These are phyloP conservation scores for Yamadazyma conglobata DNA, from an alignment of 1,139 yeast genomes.

Conservation along the genomic window DNA sequence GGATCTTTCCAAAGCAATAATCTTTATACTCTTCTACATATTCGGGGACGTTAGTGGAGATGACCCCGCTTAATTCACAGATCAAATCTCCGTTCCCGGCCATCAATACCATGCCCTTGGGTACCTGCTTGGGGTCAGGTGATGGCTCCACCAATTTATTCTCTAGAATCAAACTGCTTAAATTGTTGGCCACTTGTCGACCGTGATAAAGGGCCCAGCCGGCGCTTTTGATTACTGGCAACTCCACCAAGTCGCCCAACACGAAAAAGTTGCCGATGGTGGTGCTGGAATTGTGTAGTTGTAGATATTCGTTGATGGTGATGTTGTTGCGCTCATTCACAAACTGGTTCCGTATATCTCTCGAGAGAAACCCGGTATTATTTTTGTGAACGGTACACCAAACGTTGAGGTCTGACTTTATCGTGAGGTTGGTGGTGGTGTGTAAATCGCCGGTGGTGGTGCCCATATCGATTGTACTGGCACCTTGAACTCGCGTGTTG, in stretches of 20 bases:
- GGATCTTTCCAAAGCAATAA: slow-evolving; percentile 25
- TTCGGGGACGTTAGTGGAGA: slow-evolving; percentile 32
- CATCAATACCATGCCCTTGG: slow-evolving; percentile 43
- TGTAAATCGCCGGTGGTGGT: slow-evolving; percentile 24
- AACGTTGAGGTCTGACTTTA: slow-evolving; percentile 33
- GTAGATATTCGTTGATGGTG: slow-evolving; percentile 36
- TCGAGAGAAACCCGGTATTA: slow-evolving; percentile 29
- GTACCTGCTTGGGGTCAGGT: slow-evolving; percentile 33
- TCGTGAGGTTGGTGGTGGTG: slow-evolving; percentile 26
- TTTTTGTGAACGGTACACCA: slow-evolving; percentile 47
- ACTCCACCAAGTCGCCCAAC: slow-evolving; percentile 40
- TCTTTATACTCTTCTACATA: slow-evolving; percentile 41
- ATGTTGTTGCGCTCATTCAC: slow-evolving; percentile 28
- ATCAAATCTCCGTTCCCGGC: slow-evolving; percentile 42
- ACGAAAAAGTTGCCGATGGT: slow-evolving; percentile 29
- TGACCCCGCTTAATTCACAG: slow-evolving; percentile 36
- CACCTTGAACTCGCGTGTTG: slow-evolving; percentile 26
- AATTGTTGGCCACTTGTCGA: slow-evolving; percentile 38
- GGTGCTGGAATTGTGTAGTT: slow-evolving; percentile 19
- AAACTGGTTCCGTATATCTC: slow-evolving; percentile 17
- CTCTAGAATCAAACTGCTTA: slow-evolving; percentile 29
- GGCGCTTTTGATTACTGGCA: slow-evolving; percentile 42
- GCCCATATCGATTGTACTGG: slow-evolving; percentile 14
- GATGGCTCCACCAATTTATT: slow-evolving; percentile 31
- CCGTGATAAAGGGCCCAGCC: slow-evolving; percentile 51